Base-by-base conservation (phyloP, 768 basidiomycete species). In the Trametes maxima region DNA sequence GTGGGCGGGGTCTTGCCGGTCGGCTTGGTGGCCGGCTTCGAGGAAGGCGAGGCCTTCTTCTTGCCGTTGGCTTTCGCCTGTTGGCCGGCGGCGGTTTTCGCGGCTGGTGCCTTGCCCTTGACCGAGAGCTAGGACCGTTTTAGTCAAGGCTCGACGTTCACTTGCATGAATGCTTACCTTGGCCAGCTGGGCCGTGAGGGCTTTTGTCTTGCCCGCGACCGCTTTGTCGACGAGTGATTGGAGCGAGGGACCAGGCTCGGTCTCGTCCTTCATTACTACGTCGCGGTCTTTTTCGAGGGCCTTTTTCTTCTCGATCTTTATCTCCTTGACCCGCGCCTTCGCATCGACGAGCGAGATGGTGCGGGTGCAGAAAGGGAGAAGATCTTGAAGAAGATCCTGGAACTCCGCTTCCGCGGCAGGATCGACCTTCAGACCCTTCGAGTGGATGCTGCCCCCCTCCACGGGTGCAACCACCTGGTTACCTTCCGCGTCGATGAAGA, bases 141-240 rank as follows among this genome's bases (percentile, higher is more conserved):
- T 17, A 8, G n/a, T n/a, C 3, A 44, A 21, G n/a, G 43, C n/a
- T 1, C 43, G 13, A n/a, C 21, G n/a, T 3, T 1, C 1, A 2
- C n/a, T 19, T 8, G 43, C 12, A 3, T 19, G 3, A 1, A 44
- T 10, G 21, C 43, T 14, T 21, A 44, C 43, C n/a, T 44, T 44
- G 3, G 12, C 2, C 8, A 44, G 2, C 17, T 44, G 43, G 17
- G 43, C 17, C n/a, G 8, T 21, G n/a, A 44, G 8, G 12, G 21
- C 8, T 42, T 55, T 55, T 4, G 45, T 28, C 13, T 25, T 19
- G 7, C 6, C 55, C 3, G 1, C 10, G 45, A 57, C 55, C 5
- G 55, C 44, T 28, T 57, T 57, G 55, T 57, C 55, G 44, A 57
- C 33, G 28, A 47, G n/a, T 13, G 44, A 47, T 44, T 57, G 55